Evolutionary conservation across 1,139 yeast species (phyloP).

Genomic region (Zygosaccharomyces pseudobailii): DNA sequence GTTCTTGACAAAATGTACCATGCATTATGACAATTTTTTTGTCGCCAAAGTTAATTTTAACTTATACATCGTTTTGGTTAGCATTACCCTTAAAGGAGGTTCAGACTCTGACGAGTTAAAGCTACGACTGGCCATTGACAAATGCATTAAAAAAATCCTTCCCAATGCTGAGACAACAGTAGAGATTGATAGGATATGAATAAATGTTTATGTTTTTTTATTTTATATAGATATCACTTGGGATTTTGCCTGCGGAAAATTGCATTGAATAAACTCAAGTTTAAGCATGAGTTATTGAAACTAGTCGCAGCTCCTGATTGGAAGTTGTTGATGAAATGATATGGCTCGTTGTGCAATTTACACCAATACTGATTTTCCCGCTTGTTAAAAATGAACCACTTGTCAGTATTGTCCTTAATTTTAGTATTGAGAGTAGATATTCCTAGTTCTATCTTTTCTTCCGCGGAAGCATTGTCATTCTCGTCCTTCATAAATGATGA

Average conservation of each 20-base stretch:
- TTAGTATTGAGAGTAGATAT: conserved; percentile 4
- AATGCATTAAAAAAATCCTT: conserved; percentile 40
- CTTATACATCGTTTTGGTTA: conserved; percentile 52
- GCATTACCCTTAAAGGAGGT: conserved; percentile 59
- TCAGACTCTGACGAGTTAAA: conserved; percentile 62
- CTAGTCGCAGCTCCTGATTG: conserved; percentile 20
- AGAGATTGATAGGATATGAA: conserved; percentile 43
- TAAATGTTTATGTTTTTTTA: background rate
- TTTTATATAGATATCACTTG: conserved; percentile 28
- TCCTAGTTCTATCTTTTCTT: conserved; percentile 14
- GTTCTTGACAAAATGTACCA: conserved; percentile 45
- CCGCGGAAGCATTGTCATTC: conserved; percentile 3
- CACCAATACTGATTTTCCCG: conserved; percentile 15
- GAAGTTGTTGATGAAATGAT: conserved; percentile 26
- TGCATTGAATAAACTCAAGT: conserved; percentile 71
- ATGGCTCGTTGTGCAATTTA: conserved; percentile 23
- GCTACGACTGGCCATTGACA: conserved; percentile 49
- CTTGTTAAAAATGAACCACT: conserved; percentile 26
- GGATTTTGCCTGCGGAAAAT: conserved; percentile 68
- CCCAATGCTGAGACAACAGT: conserved; percentile 52
- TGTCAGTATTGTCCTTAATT: conserved; percentile 2
- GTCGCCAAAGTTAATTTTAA: conserved; percentile 60
- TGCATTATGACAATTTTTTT: conserved; percentile 44
- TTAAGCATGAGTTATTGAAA: conserved; percentile 35
- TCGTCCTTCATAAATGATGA: conserved; percentile 28